phyloP scores from a whole-genome alignment of 1,139 yeast species.

The Debaryomyces nepalensis region DNA sequence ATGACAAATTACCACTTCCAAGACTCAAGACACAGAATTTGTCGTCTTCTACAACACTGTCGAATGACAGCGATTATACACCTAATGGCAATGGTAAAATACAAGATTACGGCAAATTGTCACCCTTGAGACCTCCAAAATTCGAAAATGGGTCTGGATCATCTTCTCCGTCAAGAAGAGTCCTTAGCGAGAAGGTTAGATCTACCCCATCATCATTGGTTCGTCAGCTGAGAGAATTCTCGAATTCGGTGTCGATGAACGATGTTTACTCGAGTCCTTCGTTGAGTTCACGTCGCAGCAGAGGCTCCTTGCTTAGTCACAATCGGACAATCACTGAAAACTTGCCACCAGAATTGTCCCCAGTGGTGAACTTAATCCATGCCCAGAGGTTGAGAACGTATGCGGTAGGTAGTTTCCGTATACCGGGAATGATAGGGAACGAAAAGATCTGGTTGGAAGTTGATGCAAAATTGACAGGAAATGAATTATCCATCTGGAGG shows the following conservation, averaged over 20 bases:
- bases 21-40: constrained; percentile 12
- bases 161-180: constrained; percentile 21
- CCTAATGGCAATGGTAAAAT: constrained; percentile 9
- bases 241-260: constrained; percentile 20
- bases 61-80: constrained; percentile 8
- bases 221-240: constrained; percentile 41
- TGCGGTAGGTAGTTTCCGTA: constrained; percentile 36
- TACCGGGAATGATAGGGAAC: constrained; percentile 26
- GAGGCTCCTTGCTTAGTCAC: constrained; percentile 24
- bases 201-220: constrained; percentile 46
- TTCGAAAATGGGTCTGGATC: constrained; percentile 10
- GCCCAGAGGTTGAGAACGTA: constrained; percentile 49
- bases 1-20: constrained; percentile 10
- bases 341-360: constrained; percentile 45
- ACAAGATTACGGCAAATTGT: constrained; percentile 8
- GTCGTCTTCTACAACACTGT: constrained; percentile 9
- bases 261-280: constrained; percentile 23
- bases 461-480: constrained; percentile 54
- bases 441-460: constrained; percentile 40
- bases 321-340: constrained; percentile 30
- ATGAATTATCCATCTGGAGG: constrained; percentile 56
- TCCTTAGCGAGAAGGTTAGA: constrained; percentile 34
- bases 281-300: constrained; percentile 16
- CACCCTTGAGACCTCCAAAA: constrained; percentile 10
- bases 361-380: constrained; percentile 46